Conservation (phyloP, 371 early-diverging fungal species). For the Saksenaea oblongispora region DNA sequence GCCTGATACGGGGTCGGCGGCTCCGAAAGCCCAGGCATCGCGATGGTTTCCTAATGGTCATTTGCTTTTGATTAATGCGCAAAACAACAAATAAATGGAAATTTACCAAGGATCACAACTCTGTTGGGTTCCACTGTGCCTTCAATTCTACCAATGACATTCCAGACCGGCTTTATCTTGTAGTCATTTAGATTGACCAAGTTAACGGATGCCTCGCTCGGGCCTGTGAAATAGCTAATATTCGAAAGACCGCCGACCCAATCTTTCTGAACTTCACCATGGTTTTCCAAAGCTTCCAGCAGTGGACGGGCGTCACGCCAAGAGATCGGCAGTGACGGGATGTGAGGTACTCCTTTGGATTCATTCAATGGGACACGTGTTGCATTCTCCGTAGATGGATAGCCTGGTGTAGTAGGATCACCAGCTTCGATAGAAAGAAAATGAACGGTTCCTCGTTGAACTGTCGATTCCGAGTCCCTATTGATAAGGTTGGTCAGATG, state of each 20-base stretch:
- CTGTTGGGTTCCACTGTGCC: conserved; percentile 59
- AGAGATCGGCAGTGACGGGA: conserved; percentile 70
- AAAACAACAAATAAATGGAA: not conserved
- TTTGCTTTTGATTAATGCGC: too few relatives aligned
- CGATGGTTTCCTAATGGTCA: conserved; percentile 60
- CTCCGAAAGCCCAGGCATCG: conserved; percentile 68
- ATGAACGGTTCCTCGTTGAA: conserved; percentile 61
- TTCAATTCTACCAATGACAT: conserved; percentile 61
- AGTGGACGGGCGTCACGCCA: conserved; percentile 64
- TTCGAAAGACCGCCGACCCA: conserved; percentile 53
- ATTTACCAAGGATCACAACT: conserved; percentile 54
- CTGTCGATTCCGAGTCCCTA: conserved; percentile 45
- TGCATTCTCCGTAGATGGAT: conserved; percentile 54
- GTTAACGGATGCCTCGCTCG: conserved; percentile 48
- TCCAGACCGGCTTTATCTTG: conserved; percentile 59
- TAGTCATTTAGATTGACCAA: conserved; percentile 58
- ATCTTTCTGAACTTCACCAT: conserved; percentile 33
- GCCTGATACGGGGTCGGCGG: conserved; percentile 64
- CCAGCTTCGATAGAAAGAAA: conserved; percentile 54
- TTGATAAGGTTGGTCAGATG: not conserved
- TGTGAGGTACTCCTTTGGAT: conserved; percentile 45
- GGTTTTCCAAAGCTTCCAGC: conserved; percentile 47
- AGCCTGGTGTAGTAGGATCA: conserved; percentile 66
- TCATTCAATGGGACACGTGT: conserved; percentile 52
- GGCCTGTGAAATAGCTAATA: conserved; percentile 57